Base-by-base conservation (phyloP, 2,329 filamentous ascomycete species). In the Ceratocystiopsis minuta region DNA sequence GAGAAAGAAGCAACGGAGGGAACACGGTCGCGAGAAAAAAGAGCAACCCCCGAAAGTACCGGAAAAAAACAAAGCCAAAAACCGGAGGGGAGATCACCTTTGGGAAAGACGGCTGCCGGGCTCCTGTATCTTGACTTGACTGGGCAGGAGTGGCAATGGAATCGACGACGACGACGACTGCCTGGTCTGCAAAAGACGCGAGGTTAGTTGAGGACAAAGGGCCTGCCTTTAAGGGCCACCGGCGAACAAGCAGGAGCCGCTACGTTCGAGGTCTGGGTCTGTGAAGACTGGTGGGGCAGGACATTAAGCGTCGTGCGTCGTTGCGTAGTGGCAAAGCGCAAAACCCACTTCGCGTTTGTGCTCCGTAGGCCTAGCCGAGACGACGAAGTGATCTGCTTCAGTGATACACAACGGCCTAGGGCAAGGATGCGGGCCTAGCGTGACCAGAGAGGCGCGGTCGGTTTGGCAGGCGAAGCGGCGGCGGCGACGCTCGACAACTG, bases 281-380 rank as follows among this genome's bases (percentile, higher is more conserved):
- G 41, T 36, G 40, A 41, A 44, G 43, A 45, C 40, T 44, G 43
- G 46, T 49, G 48, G 48, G 48, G 48, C 46, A 48, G 46, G 48
- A 48, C 46, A 43, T 28, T 28, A 28, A 28, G 24, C 24, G 24
- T 28, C 24, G 4, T 28, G 24, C 24, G 24, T 28, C 24, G 24
- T 28, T 28, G 9, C 9, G 24, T 28, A 28, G 24, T 28, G 41
- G 42, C 41, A 32, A 41, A 28, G n/a, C 33, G 48, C 48, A 35
- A 49, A 46, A 48, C 42, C 48, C 46, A 49, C 46, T 45, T 44
- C 44, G 24, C 24, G 24, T 28, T 28, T 28, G 24, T 28, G 24
- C 24, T 28, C 24, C 24, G 4, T 44, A 49, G 46, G 44, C 44
- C 48, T 37, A 45, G 40, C 34, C 36, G 37, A 40, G 36, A 37